Base-by-base conservation (phyloP, 805 yeast genomes). In the Priceomyces medius region DNA sequence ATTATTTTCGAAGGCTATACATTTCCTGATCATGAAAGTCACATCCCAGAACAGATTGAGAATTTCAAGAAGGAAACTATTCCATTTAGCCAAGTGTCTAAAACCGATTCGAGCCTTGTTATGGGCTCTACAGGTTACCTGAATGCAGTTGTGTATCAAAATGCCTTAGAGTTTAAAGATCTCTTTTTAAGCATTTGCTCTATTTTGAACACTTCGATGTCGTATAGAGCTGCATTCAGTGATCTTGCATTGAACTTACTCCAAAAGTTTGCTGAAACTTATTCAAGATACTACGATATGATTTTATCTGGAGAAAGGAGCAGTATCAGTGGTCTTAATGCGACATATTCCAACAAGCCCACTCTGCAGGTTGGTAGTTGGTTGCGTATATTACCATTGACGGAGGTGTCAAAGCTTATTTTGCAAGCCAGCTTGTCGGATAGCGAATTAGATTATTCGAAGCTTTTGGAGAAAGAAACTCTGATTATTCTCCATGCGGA, bases 171-270 rank as follows among this genome's bases (percentile, higher is more conserved):
- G 14, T 77, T 80, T 48, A 68, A 74, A 35, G 60, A 61, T 9
- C 64, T 82, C 38, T 67, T 81, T 40, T 59, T 65, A 19, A 66
- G 70, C 46, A 58, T 76, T 5, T 77, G 85, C 48, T 66, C 68
- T 31, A 58, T 79, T 3, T 65, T 84, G 41, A 83, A 81, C 54
- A 81, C 88, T 2, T 79, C 86, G 3, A 61, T 77, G 23, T 65
- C 74, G 33, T 85, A 73, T 53, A 73, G 88, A 40, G 71, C 36
- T 28, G 81, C 77, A 20, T 80, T 81, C 55, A 77, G 80, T 38
- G 61, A 63, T 24, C 55, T 72, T 13, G 66, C 73, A 2, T 57
- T 78, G 35, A 60, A 59, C 20, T 20, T 76, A 50, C 44, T 68
- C 52, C 49, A 63, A 46, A 53, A 59, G 57, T 55, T 72, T 61